phyloP scores from a whole-genome alignment of 2,329 filamentous ascomycete species.

The Xylariaceae sp. region DNA sequence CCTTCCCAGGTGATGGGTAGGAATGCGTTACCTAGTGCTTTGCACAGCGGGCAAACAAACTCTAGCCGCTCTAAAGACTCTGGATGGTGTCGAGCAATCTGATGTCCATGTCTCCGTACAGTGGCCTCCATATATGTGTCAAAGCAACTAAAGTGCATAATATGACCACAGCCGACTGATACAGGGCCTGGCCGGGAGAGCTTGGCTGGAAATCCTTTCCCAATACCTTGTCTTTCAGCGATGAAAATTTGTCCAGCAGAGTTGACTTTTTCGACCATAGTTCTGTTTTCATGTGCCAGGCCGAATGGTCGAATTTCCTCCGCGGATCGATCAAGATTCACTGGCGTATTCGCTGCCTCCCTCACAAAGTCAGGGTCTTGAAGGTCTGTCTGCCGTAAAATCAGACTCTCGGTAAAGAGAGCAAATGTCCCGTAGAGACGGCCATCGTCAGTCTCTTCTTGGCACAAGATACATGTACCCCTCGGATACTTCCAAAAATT shows the following conservation, averaged over 20 bases:
- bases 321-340: conserved; percentile 83
- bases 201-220: conserved; percentile 82
- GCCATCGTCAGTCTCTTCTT: conserved; percentile 92
- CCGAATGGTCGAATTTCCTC: conserved; percentile 88
- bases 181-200: conserved; percentile 77
- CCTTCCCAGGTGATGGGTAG: conserved; percentile 95
- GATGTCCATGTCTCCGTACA: conserved; percentile 81
- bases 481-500: conserved; percentile 89
- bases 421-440: conserved; percentile 93
- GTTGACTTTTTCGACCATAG: conserved; percentile 77
- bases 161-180: conserved; percentile 91
- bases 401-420: conserved; percentile 82
- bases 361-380: conserved; percentile 82
- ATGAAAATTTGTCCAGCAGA: conserved; percentile 73
- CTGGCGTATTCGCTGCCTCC: conserved; percentile 80
- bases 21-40: conserved; percentile 94
- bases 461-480: conserved; percentile 93
- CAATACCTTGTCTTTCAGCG: conserved; percentile 80
- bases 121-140: conserved; percentile 89
- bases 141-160: conserved; percentile 98
- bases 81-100: conserved; percentile 93
- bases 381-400: conserved; percentile 86
- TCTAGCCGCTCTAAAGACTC: conserved; percentile 81
- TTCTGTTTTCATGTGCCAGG: conserved; percentile 84
- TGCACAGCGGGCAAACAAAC: conserved; percentile 96